Percentiles rank a stretch among this genome's conserved stretches.
Conservation (phyloP, 345 rosid species). For the Hibiscus trionum region DNA sequence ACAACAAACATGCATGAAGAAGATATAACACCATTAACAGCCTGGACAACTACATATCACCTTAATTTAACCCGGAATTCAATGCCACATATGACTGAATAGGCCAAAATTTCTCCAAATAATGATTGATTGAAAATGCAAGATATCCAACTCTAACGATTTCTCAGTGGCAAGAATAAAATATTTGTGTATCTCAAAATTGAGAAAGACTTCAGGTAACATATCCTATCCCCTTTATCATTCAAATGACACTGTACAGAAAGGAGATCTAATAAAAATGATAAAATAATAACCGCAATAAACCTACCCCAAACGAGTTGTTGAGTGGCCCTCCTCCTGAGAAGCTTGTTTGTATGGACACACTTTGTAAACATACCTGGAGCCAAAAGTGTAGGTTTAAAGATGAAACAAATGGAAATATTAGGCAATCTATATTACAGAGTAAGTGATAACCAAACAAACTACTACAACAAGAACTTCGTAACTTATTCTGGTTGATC, state of each 20-base stretch:
- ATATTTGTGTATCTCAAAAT: neutral
- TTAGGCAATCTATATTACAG: neutral
- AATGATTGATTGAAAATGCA: neutral
- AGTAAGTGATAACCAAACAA: neutral
- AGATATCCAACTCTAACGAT: neutral
- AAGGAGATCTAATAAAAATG: neutral
- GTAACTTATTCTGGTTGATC: slow-evolving; percentile 83
- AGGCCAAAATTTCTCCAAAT: neutral
- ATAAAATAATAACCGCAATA: slow-evolving; percentile 6
- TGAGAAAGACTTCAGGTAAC: neutral
- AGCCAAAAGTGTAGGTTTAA: slow-evolving; percentile 9
- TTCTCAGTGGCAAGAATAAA: neutral
- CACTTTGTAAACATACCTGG: slow-evolving; percentile 88
- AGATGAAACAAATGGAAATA: slow-evolving; percentile 9
- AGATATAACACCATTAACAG: neutral
- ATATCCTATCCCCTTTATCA: neutral
- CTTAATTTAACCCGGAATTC: neutral
- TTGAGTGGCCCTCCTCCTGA: slow-evolving; percentile 65
- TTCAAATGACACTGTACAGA: neutral
- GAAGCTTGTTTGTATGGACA: slow-evolving; percentile 83
- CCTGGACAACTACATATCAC: neutral
- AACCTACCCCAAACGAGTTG: slow-evolving; percentile 73
- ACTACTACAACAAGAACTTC: neutral
- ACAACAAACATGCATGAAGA: neutral
- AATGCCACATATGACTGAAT: neutral